Base-by-base conservation (phyloP, 768 basidiomycete species). In the Holtermannia corniformis region DNA sequence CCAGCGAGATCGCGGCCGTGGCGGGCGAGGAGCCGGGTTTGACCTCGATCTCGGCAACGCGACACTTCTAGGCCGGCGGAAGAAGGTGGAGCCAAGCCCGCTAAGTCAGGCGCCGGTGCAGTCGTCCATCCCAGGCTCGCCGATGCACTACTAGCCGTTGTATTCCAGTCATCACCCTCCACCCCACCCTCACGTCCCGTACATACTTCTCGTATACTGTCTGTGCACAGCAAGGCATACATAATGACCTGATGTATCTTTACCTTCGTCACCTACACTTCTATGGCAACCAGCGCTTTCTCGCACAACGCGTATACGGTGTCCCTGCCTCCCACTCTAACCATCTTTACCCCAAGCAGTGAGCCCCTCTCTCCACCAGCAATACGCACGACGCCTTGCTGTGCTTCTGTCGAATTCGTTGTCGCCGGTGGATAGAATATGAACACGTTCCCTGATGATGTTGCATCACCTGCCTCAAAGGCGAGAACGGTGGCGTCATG, bases 21-120 rank as follows among this genome's bases (percentile, higher is more conserved):
- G 65, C 12, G 66, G 65, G 24, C 50, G 51, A 23, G 50, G 61
- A 24, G 45, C 22, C 7, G 67, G 67, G 4, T 99, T 99, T 64
- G 87, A 96, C 68, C 78, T 99, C 52, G 85, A 90, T 66, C 74
- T 99, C 49, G 81, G 86, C 61, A 82, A 79, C 53, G 88, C 95
- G 21, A 96, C 93, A 2, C 73, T 97, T 1, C 77, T 96, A 4
- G 89, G 86, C 7, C 51, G 74, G 56, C 56, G 75, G 49, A 73
- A 75, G 63, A 65, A 71, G 54, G 62, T 62, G 14, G 54, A 58
- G 41, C 61, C 67, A 0, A 62, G 59, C 26, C 70, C 70, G 2
- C 47, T 72, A 13, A 54, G 58, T 12, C 60, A 67, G 52, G 47
- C 54, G 11, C 62, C 59, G 14, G 37, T 54, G 19, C 62, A 49